These are phyloP conservation scores for Anthracocystis walkeri DNA, from an alignment of 1,284 basidiomycete species.

Conservation along the genomic window DNA sequence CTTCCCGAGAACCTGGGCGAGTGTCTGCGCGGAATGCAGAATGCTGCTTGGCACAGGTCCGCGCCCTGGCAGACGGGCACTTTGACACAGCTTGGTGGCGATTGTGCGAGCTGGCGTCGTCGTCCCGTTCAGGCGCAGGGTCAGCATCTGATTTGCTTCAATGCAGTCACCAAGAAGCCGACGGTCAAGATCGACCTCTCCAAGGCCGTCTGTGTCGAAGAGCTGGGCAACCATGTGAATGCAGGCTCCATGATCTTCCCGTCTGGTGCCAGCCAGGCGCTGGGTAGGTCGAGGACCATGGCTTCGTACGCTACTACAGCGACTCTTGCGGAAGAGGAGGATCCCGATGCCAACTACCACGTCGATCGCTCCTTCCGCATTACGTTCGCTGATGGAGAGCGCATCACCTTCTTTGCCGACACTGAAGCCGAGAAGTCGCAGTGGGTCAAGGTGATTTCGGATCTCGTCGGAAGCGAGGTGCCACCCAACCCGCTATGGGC, in stretches of 20 bases:
- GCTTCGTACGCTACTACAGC: slow-evolving; percentile 33
- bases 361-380: slow-evolving; percentile 87
- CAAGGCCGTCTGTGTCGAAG: slow-evolving; percentile 82
- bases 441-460: slow-evolving; percentile 76
- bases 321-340: slow-evolving; percentile 64
- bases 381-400: slow-evolving; percentile 81
- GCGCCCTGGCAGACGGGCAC: slow-evolving; percentile 83
- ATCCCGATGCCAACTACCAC: slow-evolving; percentile 77
- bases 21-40: slow-evolving; percentile 85
- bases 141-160: slow-evolving; percentile 87
- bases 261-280: slow-evolving; percentile 26
- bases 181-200: slow-evolving; percentile 90
- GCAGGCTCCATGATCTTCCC: slow-evolving; percentile 39
- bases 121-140: slow-evolving; percentile 88
- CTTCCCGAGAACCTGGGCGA: slow-evolving; percentile 93
- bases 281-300: slow-evolving; percentile 37
- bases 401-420: slow-evolving; percentile 91
- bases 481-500: slow-evolving; percentile 65
- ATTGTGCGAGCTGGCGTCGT: slow-evolving; percentile 88
- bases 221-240: slow-evolving; percentile 75
- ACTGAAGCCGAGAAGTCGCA: slow-evolving; percentile 85
- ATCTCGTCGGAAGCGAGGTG: slow-evolving; percentile 52
- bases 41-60: slow-evolving; percentile 90
- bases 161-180: slow-evolving; percentile 90
- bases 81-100: slow-evolving; percentile 93